These are phyloP conservation scores for Penicillium diatomitis DNA, from an alignment of 495 filamentous ascomycete species.

Conservation along the genomic window DNA sequence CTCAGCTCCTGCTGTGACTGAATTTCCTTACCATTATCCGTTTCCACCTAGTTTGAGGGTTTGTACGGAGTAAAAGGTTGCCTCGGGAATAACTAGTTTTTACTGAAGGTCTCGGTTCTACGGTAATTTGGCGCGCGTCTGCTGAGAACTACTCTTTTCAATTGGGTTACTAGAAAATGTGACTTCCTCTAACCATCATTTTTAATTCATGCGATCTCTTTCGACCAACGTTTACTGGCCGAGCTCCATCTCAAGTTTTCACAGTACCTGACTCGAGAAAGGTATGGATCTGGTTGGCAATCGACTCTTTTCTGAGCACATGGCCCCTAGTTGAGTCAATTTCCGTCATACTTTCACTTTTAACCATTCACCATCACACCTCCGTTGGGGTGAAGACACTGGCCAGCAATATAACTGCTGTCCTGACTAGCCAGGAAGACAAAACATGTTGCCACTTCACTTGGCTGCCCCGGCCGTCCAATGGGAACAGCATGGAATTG, in stretches of 20 bases:
- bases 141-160: no score
- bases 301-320: no score
- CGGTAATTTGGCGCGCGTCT: no score
- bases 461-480: constrained; percentile 69
- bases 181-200: no score
- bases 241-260: no score
- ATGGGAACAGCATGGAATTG: constrained; percentile 65
- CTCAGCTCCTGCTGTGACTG: constrained; percentile 3
- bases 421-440: constrained; percentile 71
- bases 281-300: no score
- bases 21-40: neutral
- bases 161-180: no score
- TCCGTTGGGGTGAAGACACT: constrained; percentile 58
- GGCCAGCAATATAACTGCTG: constrained; percentile 52
- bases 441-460: constrained; percentile 71
- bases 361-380: constrained; percentile 54
- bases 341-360: neutral
- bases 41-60: neutral
- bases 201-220: no score
- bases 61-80: neutral
- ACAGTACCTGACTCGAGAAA: no score
- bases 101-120: no score
- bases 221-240: no score
- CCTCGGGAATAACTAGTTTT: neutral
- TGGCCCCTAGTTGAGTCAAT: neutral